A percentile compares a stretch with the other conserved stretches of the same genome.
These are phyloP conservation scores for Coemansia sp. DNA, from an alignment of 192 early-diverging fungal genomes.

Conservation along the genomic window DNA sequence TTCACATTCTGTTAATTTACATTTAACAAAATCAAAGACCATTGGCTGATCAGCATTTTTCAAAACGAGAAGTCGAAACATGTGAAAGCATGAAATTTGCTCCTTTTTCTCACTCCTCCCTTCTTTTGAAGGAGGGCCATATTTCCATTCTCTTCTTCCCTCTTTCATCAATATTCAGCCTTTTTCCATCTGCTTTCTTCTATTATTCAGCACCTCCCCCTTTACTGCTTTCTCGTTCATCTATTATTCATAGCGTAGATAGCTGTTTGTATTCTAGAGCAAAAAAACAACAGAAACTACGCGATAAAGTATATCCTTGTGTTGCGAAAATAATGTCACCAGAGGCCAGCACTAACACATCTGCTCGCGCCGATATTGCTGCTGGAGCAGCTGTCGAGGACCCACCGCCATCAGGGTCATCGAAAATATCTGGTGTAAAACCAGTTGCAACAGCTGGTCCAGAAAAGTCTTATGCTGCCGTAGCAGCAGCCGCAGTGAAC, in stretches of 20 bases:
- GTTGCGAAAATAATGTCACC: background rate
- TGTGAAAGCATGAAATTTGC: background rate
- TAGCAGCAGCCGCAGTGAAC: conserved; percentile 12
- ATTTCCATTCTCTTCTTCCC: background rate
- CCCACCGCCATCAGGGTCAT: background rate
- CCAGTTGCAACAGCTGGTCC: background rate
- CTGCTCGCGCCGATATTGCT: background rate
- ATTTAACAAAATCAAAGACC: background rate
- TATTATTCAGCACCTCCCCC: background rate
- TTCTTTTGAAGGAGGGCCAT: background rate
- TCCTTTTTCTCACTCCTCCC: background rate
- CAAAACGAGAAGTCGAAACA: background rate
- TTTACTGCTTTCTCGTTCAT: background rate
- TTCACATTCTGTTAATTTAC: background rate
- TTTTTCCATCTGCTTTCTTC: background rate
- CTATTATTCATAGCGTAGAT: background rate
- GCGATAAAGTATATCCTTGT: background rate
- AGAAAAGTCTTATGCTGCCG: conserved; percentile 18
- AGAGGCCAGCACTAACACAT: background rate
- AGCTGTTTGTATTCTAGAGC: background rate
- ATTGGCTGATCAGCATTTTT: background rate
- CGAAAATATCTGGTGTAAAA: background rate
- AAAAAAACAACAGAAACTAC: background rate
- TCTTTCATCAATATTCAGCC: background rate
- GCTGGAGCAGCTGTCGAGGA: background rate